Evolutionary conservation across 1,284 basidiomycete genomes (phyloP).

Genomic region (Ceratorhiza oryzae-sativae): DNA sequence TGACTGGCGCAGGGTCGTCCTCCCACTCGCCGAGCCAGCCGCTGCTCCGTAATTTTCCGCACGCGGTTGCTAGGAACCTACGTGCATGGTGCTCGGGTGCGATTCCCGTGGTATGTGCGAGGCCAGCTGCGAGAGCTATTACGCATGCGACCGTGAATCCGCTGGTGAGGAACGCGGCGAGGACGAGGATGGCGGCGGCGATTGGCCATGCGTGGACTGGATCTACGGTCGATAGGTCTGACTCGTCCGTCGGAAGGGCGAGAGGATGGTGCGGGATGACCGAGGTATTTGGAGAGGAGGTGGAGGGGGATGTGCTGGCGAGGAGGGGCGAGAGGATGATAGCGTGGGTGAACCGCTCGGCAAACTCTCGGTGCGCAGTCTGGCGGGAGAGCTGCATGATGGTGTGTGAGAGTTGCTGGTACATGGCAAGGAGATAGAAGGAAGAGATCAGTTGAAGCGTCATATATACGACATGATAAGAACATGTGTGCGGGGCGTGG

Average conservation of each 20-base stretch:
- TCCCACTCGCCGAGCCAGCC: slow-evolving; percentile 34
- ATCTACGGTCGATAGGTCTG: neutral
- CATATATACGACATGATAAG: slow-evolving; percentile 43
- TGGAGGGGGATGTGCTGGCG: slow-evolving; percentile 51
- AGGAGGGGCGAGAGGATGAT: slow-evolving; percentile 83
- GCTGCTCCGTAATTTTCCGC: slow-evolving; percentile 27
- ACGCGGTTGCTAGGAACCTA: slow-evolving; percentile 8
- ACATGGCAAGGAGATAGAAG: slow-evolving; percentile 47
- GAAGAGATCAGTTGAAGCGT: slow-evolving; percentile 36
- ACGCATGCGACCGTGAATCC: slow-evolving; percentile 18
- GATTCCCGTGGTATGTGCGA: slow-evolving; percentile 23
- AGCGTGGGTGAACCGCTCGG: slow-evolving; percentile 82
- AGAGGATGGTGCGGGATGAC: slow-evolving; percentile 50
- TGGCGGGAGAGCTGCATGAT: slow-evolving; percentile 42
- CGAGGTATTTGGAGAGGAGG: slow-evolving; percentile 40
- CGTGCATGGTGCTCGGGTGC: slow-evolving; percentile 26
- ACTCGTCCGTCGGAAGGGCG: slow-evolving; percentile 5
- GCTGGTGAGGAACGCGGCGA: slow-evolving; percentile 5
- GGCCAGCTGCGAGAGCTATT: slow-evolving; percentile 16
- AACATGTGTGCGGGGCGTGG: slow-evolving; percentile 42
- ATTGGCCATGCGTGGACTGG: slow-evolving; percentile 29
- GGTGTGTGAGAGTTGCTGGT: slow-evolving; percentile 45
- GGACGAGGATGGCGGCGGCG: slow-evolving; percentile 30
- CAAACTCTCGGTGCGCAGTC: slow-evolving; percentile 55
- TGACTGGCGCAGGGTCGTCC: slow-evolving; percentile 45